phyloP scores from a whole-genome alignment of 2,329 filamentous ascomycete species.

The Talaromyces amestolkiae region DNA sequence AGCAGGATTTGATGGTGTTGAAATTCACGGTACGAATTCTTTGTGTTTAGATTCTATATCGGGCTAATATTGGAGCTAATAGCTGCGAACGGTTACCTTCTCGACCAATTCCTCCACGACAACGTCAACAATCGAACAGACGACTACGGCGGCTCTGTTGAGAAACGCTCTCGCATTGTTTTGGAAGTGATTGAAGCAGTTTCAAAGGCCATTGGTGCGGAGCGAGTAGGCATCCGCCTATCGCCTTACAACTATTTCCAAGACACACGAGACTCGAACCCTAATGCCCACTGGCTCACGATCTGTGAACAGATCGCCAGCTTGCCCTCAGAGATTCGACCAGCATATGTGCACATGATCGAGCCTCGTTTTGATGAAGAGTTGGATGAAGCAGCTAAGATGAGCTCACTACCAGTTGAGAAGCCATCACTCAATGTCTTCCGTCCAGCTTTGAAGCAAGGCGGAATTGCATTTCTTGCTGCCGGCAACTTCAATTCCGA shows the following conservation, averaged over 20 bases:
- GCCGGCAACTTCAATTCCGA: conserved; percentile 29
- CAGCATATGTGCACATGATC: conserved; percentile 49
- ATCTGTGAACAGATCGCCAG: conserved; percentile 44
- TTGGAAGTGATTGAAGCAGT: conserved; percentile 49
- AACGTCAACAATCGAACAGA: conserved; percentile 49
- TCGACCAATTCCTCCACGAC: conserved; percentile 51
- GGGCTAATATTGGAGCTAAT: neutral
- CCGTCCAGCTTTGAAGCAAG: conserved; percentile 40
- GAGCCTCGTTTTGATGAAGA: conserved; percentile 51
- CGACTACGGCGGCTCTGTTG: conserved; percentile 49
- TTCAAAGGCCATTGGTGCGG: conserved; percentile 40
- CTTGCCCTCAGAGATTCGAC: conserved; percentile 35
- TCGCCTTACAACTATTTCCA: conserved; percentile 30
- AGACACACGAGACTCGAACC: conserved; percentile 43
- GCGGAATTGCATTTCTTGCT: conserved; percentile 38
- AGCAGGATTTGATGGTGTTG: conserved; percentile 52
- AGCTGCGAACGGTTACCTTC: conserved; percentile 46
- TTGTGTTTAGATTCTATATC: neutral
- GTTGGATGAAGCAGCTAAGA: conserved; percentile 45
- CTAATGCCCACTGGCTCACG: conserved; percentile 46
- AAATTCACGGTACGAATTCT: conserved; percentile 42
- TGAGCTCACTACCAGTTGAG: conserved; percentile 34
- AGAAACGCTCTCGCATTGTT: conserved; percentile 52
- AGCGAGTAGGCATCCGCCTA: conserved; percentile 44
- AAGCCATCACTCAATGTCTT: conserved; percentile 37